These are phyloP conservation scores for Linderniella brevidens DNA, from an alignment of 257 asterid species.

Conservation along the genomic window DNA sequence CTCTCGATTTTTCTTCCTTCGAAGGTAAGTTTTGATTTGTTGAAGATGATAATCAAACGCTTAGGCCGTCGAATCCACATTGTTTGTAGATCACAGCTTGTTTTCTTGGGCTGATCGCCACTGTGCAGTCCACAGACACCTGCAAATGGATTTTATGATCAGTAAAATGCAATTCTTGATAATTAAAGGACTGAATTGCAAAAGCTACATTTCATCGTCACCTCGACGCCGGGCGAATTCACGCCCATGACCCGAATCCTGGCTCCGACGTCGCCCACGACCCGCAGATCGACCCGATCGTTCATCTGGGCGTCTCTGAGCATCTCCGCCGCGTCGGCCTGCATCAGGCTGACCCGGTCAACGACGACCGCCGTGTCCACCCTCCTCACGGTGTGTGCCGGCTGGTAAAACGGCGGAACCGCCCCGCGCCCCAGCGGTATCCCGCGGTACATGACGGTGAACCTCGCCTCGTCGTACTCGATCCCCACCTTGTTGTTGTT, in stretches of 20 bases:
- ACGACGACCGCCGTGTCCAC: conserved; percentile 54
- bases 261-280: conserved; percentile 86
- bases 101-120: conserved; percentile 76
- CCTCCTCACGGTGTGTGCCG: conserved; percentile 65
- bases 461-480: conserved; percentile 70
- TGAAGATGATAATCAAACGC: conserved; percentile 29
- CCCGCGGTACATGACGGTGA: conserved; percentile 81
- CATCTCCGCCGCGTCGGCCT: conserved; percentile 73
- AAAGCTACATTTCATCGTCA: conserved; percentile 14
- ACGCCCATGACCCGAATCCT: conserved; percentile 78
- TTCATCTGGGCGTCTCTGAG: conserved; percentile 55
- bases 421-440: conserved; percentile 82
- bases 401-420: conserved; percentile 59
- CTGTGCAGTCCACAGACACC: conserved; percentile 78
- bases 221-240: conserved; percentile 94
- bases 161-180: too few species aligned
- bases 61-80: conserved; percentile 87
- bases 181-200: too few species aligned
- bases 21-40: too few species aligned
- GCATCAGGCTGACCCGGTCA: conserved; percentile 72
- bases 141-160: conserved; percentile 11
- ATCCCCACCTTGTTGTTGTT: conserved; percentile 88
- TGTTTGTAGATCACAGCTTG: conserved; percentile 58
- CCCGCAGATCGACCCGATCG: conserved; percentile 88
- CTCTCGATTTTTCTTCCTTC: too few species aligned